Evolutionary conservation across 352 stramenopile species (phyloP), one percentile per base, ranked within the genome.

Genomic region (Peronospora destructor): DNA sequence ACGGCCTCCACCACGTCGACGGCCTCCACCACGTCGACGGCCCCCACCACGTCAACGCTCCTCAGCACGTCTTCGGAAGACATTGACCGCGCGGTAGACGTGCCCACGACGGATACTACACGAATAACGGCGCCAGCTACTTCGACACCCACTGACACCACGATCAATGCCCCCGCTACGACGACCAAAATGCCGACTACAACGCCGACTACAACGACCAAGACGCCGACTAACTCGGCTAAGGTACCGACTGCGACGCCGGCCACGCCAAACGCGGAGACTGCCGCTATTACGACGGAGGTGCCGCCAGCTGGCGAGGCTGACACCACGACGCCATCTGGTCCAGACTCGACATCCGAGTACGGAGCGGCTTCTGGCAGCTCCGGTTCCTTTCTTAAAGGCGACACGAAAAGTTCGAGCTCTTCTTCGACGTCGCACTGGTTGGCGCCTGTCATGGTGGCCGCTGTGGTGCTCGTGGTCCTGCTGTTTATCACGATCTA

Each of bases 381-480:
- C 37, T 61, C 49, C 19, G 65, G 37, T 17, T 40, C 46, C 16
- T 53, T 38, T 2, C 44, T 45, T 39, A 46, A 42, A 38, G 56
- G 58, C 17, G 43, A 68, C 10, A 75, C 47, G 3, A 50, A 47
- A 17, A 55, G 53, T 36, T 59, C 56, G 2, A 47, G 40, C 43
- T 60, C 47, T 2, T 66, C 59, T 1, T 65, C 65, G 6, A 37
- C 65, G 6, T 64, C 59, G 25, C 57, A 64, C 1, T 87, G 73
- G 73, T 59, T 87, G 39, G 73, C 84, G 44, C 76, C 76, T 0
- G 56, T 73, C 12, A 61, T 87, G 13, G 76, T 87, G 28, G 76
- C 66, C 12, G 64, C 66, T 2, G 71, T 85, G 2, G 65, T 87
- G 34, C 59, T 87, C 37, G 38, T 67, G 3, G 73, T 71, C 5